These are phyloP conservation scores for Salix purpurea DNA, from an alignment of 345 rosid species.

Conservation along the genomic window DNA sequence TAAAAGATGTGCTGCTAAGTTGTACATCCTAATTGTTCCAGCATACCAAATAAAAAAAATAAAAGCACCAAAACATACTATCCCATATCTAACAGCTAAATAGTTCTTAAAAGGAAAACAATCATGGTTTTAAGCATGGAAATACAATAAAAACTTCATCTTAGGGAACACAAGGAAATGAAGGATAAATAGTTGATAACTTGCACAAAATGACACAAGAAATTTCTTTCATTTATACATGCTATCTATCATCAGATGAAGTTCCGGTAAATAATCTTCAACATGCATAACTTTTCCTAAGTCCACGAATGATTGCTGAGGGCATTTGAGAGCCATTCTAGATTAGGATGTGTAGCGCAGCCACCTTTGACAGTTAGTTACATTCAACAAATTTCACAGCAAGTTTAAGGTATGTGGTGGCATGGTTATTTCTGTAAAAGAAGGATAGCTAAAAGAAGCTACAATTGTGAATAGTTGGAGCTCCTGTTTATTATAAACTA, in stretches of 20 bases:
- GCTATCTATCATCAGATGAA: not conserved
- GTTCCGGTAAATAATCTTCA: not conserved
- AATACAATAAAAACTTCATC: not conserved
- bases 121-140: not conserved
- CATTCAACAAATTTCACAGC: not conserved
- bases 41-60: not conserved
- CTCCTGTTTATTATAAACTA: not conserved
- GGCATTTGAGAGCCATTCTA: not conserved
- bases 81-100: not conserved
- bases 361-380: not conserved
- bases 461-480: not conserved
- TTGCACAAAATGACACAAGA: not conserved
- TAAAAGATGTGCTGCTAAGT: too few relatives aligned
- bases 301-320: not conserved
- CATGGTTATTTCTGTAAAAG: not conserved
- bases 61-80: not conserved
- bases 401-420: not conserved
- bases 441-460: not conserved
- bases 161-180: not conserved
- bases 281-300: not conserved
- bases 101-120: not conserved
- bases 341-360: not conserved
- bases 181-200: not conserved
- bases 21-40: not conserved
- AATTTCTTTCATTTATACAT: not conserved